Conservation (phyloP, 2,329 filamentous ascomycete genomes). For the Fusarium sarcochroum region DNA sequence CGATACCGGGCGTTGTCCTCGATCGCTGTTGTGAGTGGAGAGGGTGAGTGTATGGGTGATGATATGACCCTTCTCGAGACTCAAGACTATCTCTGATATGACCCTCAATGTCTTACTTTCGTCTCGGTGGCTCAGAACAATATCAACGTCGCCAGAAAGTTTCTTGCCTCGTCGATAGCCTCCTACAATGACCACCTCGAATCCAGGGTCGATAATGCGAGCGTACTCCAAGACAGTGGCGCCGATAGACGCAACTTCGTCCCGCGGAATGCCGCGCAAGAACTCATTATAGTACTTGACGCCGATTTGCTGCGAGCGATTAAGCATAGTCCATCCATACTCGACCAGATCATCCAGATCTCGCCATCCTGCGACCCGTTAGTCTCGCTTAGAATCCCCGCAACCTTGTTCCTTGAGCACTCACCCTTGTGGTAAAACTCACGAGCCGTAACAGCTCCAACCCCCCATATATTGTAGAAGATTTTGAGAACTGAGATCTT, state of each 20-base stretch:
- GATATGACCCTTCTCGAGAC: slow-evolving; percentile 76
- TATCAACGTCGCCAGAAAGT: slow-evolving; percentile 84
- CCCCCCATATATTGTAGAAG: slow-evolving; percentile 94
- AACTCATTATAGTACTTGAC: slow-evolving; percentile 96
- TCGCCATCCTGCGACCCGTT: slow-evolving; percentile 71
- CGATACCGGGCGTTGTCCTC: slow-evolving; percentile 73
- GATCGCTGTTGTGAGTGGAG: slow-evolving; percentile 77
- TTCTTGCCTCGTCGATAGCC: slow-evolving; percentile 85
- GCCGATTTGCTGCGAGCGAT: slow-evolving; percentile 90
- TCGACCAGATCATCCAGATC: slow-evolving; percentile 90
- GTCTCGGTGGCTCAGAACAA: slow-evolving; percentile 85
- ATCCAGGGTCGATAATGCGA: slow-evolving; percentile 69
- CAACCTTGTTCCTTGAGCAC: neutral
- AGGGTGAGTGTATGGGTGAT: slow-evolving; percentile 87
- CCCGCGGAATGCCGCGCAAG: slow-evolving; percentile 75
- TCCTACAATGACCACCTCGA: slow-evolving; percentile 76
- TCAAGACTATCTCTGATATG: slow-evolving; percentile 78
- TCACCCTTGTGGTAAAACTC: slow-evolving; percentile 80
- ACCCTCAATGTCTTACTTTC: slow-evolving; percentile 77
- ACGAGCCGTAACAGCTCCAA: slow-evolving; percentile 83
- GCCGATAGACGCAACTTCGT: slow-evolving; percentile 80
- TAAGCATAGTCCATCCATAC: slow-evolving; percentile 81
- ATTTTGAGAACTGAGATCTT: slow-evolving; percentile 73
- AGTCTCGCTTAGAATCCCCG: neutral
- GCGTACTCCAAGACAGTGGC: slow-evolving; percentile 76